Conservation (phyloP, 176 grass and related monocot species). For the Paspalum vaginatum region DNA sequence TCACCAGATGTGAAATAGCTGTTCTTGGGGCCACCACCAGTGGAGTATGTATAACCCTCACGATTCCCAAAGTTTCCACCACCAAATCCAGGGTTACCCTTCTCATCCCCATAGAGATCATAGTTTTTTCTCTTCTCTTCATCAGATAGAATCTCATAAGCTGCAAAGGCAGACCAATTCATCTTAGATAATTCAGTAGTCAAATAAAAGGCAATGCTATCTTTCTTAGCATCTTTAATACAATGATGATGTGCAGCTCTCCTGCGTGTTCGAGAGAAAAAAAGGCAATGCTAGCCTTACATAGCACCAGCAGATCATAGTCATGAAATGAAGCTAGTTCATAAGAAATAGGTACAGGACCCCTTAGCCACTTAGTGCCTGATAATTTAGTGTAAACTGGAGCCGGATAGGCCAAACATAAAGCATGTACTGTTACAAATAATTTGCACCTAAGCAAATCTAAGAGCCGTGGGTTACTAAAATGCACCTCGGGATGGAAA, state of each 20-base stretch:
- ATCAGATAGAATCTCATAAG: conserved; percentile 92
- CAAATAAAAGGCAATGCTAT: background rate
- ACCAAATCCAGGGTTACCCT: conserved; percentile 59
- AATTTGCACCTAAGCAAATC: conserved; percentile 10
- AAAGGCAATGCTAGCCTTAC: background rate
- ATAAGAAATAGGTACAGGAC: background rate
- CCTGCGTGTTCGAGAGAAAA: too few relatives aligned
- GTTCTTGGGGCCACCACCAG: conserved; percentile 51
- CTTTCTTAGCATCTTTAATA: too few relatives aligned
- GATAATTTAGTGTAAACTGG: conserved; percentile 25
- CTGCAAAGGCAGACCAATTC: conserved; percentile 48
- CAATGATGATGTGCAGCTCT: too few relatives aligned
- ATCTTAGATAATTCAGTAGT: conserved; percentile 9
- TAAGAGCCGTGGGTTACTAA: conserved; percentile 18
- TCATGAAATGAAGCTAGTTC: background rate
- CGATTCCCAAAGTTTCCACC: conserved; percentile 67
- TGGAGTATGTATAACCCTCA: conserved; percentile 71
- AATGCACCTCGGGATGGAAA: background rate
- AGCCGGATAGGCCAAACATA: conserved; percentile 13
- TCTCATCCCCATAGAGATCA: conserved; percentile 89
- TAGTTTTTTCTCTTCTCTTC: conserved; percentile 97
- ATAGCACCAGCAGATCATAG: conserved; percentile 2
- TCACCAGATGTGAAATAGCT: conserved; percentile 72
- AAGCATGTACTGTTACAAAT: background rate
- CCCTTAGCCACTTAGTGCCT: background rate